Evolutionary conservation across 129 eudicot species (phyloP), one percentile per base, ranked within the genome.

Genomic region (Lonicera japonica): DNA sequence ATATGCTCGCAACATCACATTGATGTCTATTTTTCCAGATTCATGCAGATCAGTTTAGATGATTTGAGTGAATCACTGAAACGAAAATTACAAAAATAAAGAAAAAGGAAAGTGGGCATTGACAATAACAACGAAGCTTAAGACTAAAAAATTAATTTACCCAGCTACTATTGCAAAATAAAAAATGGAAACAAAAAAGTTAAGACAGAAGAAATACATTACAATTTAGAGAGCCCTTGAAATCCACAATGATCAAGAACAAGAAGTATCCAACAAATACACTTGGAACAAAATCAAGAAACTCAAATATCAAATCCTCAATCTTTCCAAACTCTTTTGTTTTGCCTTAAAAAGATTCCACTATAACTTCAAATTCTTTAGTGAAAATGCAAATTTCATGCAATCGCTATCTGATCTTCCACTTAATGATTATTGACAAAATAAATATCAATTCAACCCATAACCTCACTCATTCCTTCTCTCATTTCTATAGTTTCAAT

Each of bases 201-300:
- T 8, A n/a, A n/a, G n/a, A 59, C 5, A 62, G 21, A 23, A 19
- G 17, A 45, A 54, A 4, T 62, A 63, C 75, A 63, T 70, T 63
- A 54, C 22, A 61, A 17, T 12, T 53, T 0, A 38, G 43, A 38
- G 19, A 22, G 40, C 54, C 56, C 54, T 38, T 54, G 47, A 54
- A 69, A 46, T 22, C 19, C 16, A 36, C 21, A 2, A 39, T 21
- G 41, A 45, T 23, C 20, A 61, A 16, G 47, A 20, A 65, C 66
- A 57, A 60, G 24, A 23, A 20, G 25, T 21, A 17, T 34, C 67
- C 57, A 54, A n/a, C 13, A 61, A 25, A 21, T 60, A 11, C 25
- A 51, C 64, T 66, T 66, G 39, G 73, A 63, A 50, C 48, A 13
- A 38, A 66, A 55, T 56, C 29, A 70, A 52, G 25, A 65, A 54